phyloP scores from a whole-genome alignment of 306 rosid genomes.

The Corylus avellana region DNA sequence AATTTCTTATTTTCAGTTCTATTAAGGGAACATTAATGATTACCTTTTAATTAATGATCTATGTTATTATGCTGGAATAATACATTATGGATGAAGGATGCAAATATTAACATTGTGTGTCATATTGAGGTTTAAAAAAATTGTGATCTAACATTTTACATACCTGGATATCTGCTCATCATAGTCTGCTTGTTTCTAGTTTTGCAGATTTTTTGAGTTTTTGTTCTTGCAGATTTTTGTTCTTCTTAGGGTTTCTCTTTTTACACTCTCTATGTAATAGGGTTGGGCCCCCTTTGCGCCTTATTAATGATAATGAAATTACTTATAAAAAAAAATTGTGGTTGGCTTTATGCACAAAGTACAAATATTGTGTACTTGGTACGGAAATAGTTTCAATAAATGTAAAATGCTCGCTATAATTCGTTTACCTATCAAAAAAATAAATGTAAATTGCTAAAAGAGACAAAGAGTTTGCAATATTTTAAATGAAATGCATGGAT shows the following conservation, averaged over 20 bases:
- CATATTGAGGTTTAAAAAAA: constrained; percentile 14
- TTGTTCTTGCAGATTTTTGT: too few relatives aligned
- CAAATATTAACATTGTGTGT: constrained; percentile 16
- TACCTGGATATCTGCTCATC: too few relatives aligned
- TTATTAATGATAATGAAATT: too few relatives aligned
- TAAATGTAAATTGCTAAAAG: not conserved
- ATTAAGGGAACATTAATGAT: not conserved
- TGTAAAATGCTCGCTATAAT: not conserved
- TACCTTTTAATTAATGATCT: constrained; percentile 4
- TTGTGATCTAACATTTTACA: not conserved
- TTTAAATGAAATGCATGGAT: not conserved
- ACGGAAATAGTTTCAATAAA: not conserved
- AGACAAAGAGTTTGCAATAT: not conserved
- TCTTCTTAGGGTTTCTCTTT: too few relatives aligned
- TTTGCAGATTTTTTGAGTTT: too few relatives aligned
- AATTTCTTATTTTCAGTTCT: constrained; percentile 14
- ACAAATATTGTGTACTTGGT: not conserved
- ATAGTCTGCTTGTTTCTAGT: too few relatives aligned
- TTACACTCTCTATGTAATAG: too few relatives aligned
- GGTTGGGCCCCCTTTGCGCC: too few relatives aligned
- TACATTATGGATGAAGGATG: not conserved
- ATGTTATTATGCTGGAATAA: not conserved
- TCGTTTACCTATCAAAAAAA: too few relatives aligned
- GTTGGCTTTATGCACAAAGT: not conserved
- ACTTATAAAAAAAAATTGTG: too few relatives aligned